Percentiles rank a stretch among this genome's conserved stretches.
phyloP scores from a whole-genome alignment of 768 basidiomycete genomes.

The Podaxis pistillaris region DNA sequence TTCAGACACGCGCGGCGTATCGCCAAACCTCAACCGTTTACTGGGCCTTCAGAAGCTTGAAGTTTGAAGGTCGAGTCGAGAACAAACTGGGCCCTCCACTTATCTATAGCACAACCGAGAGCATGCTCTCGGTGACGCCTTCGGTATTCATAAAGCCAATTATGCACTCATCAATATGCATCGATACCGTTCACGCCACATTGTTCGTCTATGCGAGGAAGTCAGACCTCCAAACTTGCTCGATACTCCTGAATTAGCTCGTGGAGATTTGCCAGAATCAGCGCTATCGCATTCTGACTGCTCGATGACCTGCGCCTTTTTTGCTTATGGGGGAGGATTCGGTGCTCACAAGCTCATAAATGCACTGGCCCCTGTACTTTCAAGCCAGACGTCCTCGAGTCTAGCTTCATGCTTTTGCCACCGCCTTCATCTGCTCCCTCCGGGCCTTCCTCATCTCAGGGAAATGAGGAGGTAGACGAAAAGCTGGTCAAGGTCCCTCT shows the following conservation, averaged over 20 bases:
- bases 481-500: no score
- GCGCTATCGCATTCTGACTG: background rate
- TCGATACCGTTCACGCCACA: background rate
- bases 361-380: background rate
- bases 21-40: no score
- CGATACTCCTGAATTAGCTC: background rate
- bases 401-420: background rate
- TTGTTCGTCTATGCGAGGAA: background rate
- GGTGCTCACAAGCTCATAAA: background rate
- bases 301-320: background rate
- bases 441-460: background rate
- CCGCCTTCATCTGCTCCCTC: background rate
- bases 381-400: background rate
- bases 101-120: background rate
- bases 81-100: background rate
- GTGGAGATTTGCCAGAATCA: background rate
- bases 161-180: background rate
- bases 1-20: no score
- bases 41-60: no score
- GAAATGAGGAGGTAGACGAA: background rate
- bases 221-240: background rate
- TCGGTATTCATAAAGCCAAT: background rate
- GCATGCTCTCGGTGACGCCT: background rate
- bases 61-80: background rate
- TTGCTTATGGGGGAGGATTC: no score